Base-by-base conservation (phyloP, 768 basidiomycete species). In the Mycena chlorophos region DNA sequence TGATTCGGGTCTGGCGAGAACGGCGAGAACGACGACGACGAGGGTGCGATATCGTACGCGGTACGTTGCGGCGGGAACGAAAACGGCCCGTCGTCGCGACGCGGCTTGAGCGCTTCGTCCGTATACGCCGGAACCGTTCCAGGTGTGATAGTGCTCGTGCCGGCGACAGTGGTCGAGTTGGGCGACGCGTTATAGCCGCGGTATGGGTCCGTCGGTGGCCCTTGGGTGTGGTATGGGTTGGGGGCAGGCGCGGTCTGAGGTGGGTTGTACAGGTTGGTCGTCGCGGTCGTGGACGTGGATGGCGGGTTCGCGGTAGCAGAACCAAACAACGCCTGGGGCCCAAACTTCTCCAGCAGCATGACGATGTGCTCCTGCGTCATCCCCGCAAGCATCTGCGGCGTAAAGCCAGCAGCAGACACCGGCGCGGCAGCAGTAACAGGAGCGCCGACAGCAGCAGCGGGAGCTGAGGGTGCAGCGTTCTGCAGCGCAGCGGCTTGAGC, bases 1-100 rank as follows among this genome's bases (percentile, higher is more conserved):
- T 75, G 68, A 60, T 81, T 86, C 8, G 86, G 84, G 62, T 91
- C 89, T 8, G 89, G 89, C 1, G 89, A 91, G 71, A 91, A 91
- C 3, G 89, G 89, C 5, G 88, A 87, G 68, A 91, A 55, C 69
- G 54, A 42, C n/a, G 57, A 23, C 6, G 65, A 43, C 42, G 45
- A 37, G 27, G 52, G 54, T 25, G 39, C 45, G 56, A 52, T 54
- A 52, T 42, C 57, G 52, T 26, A 59, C 59, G 56, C 37, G 4
- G 25, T 14, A 13, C 61, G 55, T 56, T 60, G 49, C 45, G 47
- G 6, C 38, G 49, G 26, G 54, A 56, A 43, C 30, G 30, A 26
- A 22, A 61, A 61, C 34, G 60, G 60, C 22, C 56, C 56, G 10
- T 54, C 60, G 31, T 57, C 60, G 20, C 55, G 54, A 23, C 58